phyloP scores from a whole-genome alignment of 1,284 basidiomycete species.

The Spongispora temasekensis region DNA sequence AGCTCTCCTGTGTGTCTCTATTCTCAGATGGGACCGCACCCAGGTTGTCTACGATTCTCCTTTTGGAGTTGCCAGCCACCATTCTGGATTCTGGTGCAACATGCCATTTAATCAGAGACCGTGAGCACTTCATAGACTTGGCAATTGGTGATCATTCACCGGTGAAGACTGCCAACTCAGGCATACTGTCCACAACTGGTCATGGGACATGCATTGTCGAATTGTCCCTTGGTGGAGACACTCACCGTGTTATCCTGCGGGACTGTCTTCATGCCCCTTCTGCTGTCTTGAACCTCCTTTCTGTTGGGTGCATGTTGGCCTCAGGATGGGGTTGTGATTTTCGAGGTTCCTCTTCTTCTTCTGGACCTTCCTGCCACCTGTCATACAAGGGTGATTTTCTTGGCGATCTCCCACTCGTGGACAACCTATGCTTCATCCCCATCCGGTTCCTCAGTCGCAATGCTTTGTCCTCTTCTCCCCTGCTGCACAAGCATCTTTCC shows the following conservation, averaged over 20 bases:
- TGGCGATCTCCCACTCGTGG: neutral
- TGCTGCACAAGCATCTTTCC: neutral
- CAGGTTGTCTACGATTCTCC: too few relatives aligned
- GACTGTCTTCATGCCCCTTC: neutral
- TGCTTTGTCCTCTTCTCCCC: neutral
- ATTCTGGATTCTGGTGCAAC: constrained; percentile 1
- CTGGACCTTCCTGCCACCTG: neutral
- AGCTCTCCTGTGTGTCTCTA: too few relatives aligned
- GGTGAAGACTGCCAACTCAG: neutral
- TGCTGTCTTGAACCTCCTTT: neutral
- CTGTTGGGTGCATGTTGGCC: neutral
- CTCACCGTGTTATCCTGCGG: neutral
- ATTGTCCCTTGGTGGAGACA: neutral
- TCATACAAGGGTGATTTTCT: neutral
- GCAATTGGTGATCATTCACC: neutral
- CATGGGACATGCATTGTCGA: neutral
- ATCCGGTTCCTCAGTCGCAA: neutral
- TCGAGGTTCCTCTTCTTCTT: neutral
- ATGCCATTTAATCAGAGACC: neutral
- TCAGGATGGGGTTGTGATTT: constrained; percentile 1
- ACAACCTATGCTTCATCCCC: neutral
- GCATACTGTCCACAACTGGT: neutral
- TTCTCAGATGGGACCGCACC: too few relatives aligned
- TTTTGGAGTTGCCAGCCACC: neutral
- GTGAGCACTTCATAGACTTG: neutral